A percentile compares a stretch with the other conserved stretches of the same genome.
Conservation (phyloP, 768 basidiomycete species). For the Podaxis sp. region DNA sequence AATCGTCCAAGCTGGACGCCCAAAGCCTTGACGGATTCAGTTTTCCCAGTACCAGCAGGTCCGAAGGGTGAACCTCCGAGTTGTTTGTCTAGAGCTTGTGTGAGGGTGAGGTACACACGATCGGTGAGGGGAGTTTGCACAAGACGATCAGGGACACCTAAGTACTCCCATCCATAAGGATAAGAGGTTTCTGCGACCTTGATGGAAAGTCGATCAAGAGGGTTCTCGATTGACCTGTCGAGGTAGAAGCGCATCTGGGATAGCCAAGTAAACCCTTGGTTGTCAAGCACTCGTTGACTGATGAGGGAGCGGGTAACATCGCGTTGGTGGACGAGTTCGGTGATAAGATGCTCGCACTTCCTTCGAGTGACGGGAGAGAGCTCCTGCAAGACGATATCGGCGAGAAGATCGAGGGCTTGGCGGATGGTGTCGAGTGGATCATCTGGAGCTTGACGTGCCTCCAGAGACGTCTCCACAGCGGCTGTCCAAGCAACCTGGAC, state of each 20-base stretch:
- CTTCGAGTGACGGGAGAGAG: constrained; percentile 88
- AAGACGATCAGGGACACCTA: constrained; percentile 94
- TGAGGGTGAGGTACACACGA: constrained; percentile 92
- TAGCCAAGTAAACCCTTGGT: constrained; percentile 85
- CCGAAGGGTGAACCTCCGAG: constrained; percentile 98
- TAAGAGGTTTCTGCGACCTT: constrained; percentile 89
- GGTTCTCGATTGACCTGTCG: constrained; percentile 65
- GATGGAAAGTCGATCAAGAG: constrained; percentile 78
- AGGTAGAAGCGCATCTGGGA: constrained; percentile 99
- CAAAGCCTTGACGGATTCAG: constrained; percentile 98
- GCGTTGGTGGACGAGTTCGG: constrained; percentile 96
- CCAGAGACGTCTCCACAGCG: constrained; percentile 73
- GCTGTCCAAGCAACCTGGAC: constrained; percentile 94
- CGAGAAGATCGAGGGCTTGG: constrained; percentile 90
- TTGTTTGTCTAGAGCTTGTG: constrained; percentile 92
- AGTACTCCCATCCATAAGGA: constrained; percentile 98
- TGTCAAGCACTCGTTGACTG: constrained; percentile 58
- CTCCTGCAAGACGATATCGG: constrained; percentile 92
- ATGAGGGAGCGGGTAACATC: constrained; percentile 88
- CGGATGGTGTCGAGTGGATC: constrained; percentile 71
- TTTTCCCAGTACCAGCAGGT: constrained; percentile 98
- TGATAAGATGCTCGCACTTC: constrained; percentile 98
- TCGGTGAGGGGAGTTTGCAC: constrained; percentile 99
- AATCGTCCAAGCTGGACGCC: constrained; percentile 97
- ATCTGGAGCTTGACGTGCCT: constrained; percentile 54